These are phyloP conservation scores for Neurospora terricola DNA, from an alignment of 495 filamentous ascomycete species.

Conservation along the genomic window DNA sequence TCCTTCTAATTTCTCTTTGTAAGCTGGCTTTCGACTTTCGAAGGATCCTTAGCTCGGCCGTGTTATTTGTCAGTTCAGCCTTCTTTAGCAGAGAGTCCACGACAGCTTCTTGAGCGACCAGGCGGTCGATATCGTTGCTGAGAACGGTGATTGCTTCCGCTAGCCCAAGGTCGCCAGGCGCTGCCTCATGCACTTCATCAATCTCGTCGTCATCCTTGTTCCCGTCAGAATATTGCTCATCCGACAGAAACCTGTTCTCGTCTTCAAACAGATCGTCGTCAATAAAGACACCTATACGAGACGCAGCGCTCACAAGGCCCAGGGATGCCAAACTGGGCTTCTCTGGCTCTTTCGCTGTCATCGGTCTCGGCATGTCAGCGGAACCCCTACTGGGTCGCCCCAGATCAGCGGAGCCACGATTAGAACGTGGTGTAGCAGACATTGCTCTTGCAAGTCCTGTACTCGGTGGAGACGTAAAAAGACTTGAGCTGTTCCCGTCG, in stretches of 20 bases:
- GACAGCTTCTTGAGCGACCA: conserved; percentile 79
- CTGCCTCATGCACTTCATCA: conserved; percentile 88
- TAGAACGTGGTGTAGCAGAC: conserved; percentile 16
- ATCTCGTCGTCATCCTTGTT: conserved; percentile 51
- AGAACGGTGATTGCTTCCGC: conserved; percentile 84
- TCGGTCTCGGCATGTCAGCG: conserved; percentile 36
- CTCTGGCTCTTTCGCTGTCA: conserved; percentile 41
- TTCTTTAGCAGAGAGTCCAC: conserved; percentile 86
- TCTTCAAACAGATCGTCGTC: conserved; percentile 91
- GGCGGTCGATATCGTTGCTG: conserved; percentile 79
- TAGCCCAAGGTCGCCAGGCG: conserved; percentile 87
- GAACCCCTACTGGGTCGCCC: conserved; percentile 39
- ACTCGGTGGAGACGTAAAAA: conserved; percentile 34
- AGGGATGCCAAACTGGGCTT: conserved; percentile 85
- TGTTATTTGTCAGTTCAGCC: conserved; percentile 94
- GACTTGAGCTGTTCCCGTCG: conserved; percentile 35
- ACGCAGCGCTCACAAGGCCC: conserved; percentile 73
- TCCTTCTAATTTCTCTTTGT: conserved; percentile 81
- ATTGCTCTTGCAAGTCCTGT: conserved; percentile 26
- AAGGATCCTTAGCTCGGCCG: conserved; percentile 82
- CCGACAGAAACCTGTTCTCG: conserved; percentile 75
- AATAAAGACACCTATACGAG: conserved; percentile 76
- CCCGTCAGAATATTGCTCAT: conserved; percentile 66
- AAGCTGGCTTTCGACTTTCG: conserved; percentile 90
- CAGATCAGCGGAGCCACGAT: conserved; percentile 49